Evolutionary conservation across 1,284 basidiomycete genomes (phyloP).

Genomic region (Cystobasidium pallidum): DNA sequence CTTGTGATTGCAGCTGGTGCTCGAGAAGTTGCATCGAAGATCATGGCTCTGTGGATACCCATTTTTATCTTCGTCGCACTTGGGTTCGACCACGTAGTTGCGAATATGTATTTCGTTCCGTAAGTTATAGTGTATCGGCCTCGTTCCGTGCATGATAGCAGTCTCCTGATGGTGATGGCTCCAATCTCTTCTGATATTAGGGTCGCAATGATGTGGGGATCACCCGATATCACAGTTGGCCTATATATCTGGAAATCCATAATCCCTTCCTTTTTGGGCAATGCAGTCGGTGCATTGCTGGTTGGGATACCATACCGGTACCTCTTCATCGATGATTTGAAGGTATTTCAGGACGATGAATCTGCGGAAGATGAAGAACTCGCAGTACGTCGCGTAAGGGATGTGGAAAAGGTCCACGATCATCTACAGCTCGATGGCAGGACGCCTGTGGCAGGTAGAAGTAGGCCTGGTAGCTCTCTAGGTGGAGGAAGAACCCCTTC

Average conservation of each 20-base stretch:
- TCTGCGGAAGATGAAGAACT: neutral
- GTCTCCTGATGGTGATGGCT: too few relatives aligned
- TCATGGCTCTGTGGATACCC: conserved; percentile 72
- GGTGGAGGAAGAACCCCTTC: neutral
- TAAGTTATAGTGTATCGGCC: conserved; percentile 64
- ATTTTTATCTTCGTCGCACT: conserved; percentile 77
- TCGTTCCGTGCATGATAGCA: too few relatives aligned
- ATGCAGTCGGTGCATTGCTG: conserved; percentile 68
- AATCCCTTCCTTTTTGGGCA: conserved; percentile 70
- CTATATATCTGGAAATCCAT: conserved; percentile 72
- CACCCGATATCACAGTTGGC: conserved; percentile 62
- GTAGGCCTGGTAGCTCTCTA: neutral
- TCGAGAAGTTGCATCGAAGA: conserved; percentile 72
- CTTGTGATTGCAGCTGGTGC: conserved; percentile 60
- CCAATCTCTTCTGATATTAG: conserved; percentile 41
- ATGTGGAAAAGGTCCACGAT: neutral
- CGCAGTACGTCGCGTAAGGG: neutral
- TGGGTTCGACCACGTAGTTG: conserved; percentile 67
- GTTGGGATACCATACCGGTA: conserved; percentile 62
- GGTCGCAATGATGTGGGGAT: conserved; percentile 47
- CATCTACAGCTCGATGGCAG: conserved; percentile 7
- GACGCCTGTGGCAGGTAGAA: conserved; percentile 8
- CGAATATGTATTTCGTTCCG: conserved; percentile 61
- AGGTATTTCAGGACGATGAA: neutral
- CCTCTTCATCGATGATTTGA: conserved; percentile 4